A percentile compares a stretch with the other conserved stretches of the same genome.
Evolutionary conservation across 2,329 filamentous ascomycete species (phyloP).

Genomic region (Pyrenophora graminea): DNA sequence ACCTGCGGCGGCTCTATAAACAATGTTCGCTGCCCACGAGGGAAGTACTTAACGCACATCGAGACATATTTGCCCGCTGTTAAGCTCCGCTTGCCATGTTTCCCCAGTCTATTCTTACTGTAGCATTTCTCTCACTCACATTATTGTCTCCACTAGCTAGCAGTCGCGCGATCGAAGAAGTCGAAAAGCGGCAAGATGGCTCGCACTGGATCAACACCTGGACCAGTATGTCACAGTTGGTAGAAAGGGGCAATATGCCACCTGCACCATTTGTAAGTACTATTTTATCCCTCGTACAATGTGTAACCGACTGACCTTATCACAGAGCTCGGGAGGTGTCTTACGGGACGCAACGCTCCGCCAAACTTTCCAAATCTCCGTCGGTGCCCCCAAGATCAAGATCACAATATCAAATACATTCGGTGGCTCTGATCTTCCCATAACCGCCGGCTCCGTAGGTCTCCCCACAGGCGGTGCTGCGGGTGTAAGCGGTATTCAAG

Average conservation of each 20-base stretch:
- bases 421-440: conserved; percentile 62
- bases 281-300: background rate
- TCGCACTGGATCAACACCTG: conserved; percentile 66
- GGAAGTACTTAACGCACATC: background rate
- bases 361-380: conserved; percentile 66
- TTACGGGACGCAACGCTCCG: conserved; percentile 67
- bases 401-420: conserved; percentile 69
- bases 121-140: background rate
- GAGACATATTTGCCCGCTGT: background rate
- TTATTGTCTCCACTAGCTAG: background rate
- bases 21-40: background rate
- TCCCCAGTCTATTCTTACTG: background rate
- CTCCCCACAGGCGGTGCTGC: conserved; percentile 59
- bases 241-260: conserved; percentile 65
- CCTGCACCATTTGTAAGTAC: conserved; percentile 57
- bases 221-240: conserved; percentile 68
- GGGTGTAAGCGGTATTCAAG: conserved; percentile 59
- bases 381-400: conserved; percentile 62
- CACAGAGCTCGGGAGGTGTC: conserved; percentile 58
- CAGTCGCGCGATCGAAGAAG: conserved; percentile 4
- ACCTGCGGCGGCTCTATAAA: no score
- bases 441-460: conserved; percentile 63
- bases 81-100: background rate
- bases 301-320: background rate
- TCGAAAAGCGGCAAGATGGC: conserved; percentile 24